Percentiles rank a stretch among this genome's conserved stretches.
phyloP scores from a whole-genome alignment of 305 asterid genomes.

The Fraxinus xanthoxyloides region DNA sequence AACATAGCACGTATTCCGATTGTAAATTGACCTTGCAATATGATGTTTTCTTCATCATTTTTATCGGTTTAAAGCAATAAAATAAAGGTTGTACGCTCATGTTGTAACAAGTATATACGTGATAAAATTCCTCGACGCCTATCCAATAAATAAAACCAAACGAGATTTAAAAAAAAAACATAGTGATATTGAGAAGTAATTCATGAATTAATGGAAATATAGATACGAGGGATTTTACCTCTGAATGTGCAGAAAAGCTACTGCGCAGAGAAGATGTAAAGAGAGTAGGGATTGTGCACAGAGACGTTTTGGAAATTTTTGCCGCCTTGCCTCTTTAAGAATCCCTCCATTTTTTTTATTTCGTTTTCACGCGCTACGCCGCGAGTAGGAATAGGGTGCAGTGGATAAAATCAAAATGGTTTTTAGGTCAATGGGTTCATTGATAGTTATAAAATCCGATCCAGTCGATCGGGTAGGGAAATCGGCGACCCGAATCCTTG shows the following conservation, averaged over 20 bases:
- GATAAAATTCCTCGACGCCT: neutral
- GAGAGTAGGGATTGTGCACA: neutral
- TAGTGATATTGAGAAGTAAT: neutral
- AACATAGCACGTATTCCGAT: neutral
- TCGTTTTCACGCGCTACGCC: conserved; percentile 19
- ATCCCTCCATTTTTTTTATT: conserved; percentile 47
- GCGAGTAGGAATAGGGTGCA: neutral
- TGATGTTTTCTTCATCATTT: neutral
- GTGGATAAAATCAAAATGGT: neutral
- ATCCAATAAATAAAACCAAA: neutral
- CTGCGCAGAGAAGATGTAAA: conserved; percentile 7
- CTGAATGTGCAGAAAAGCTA: neutral
- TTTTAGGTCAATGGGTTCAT: neutral
- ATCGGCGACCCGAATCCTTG: too few relatives aligned
- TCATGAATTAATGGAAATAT: neutral
- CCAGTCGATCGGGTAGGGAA: too few relatives aligned
- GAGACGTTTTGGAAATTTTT: conserved; percentile 24
- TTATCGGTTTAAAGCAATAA: neutral
- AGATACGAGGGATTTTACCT: neutral
- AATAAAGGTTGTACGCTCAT: neutral
- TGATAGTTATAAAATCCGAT: too few relatives aligned
- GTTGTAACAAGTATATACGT: neutral
- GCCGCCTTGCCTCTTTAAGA: conserved; percentile 44
- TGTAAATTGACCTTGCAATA: neutral
- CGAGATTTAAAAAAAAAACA: neutral